Conservation (phyloP, 192 early-diverging fungal species). For the Mortierella claussenii region DNA sequence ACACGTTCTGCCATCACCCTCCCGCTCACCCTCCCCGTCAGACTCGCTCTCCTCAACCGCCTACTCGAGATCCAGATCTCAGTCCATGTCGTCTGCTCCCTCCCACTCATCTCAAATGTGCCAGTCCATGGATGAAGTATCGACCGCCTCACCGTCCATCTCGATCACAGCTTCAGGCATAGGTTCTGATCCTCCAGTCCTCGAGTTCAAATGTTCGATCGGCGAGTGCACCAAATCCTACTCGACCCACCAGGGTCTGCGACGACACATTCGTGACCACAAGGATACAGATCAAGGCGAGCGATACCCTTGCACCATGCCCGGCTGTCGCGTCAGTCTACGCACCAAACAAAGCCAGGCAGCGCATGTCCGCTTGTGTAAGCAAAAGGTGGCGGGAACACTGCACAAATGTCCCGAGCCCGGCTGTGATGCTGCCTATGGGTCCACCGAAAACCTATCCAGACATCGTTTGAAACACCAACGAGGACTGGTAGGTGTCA, state of each 20-base stretch:
- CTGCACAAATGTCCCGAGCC: conserved; percentile 33
- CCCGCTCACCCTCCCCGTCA: conserved; percentile 8
- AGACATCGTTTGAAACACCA: conserved; percentile 43
- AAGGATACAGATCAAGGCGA: conserved; percentile 27
- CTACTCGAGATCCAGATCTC: conserved; percentile 7
- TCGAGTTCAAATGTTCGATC: conserved; percentile 23
- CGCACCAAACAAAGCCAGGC: conserved; percentile 36
- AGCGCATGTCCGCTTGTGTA: conserved; percentile 37
- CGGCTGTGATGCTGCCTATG: conserved; percentile 37
- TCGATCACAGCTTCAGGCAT: neutral
- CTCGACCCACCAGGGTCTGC: conserved; percentile 29
- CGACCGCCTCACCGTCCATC: neutral
- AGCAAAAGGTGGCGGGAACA: conserved; percentile 33
- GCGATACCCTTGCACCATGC: conserved; percentile 21
- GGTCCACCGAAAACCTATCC: conserved; percentile 40
- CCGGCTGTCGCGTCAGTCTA: conserved; percentile 29
- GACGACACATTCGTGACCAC: conserved; percentile 38
- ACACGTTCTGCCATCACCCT: conserved; percentile 7
- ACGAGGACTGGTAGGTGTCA: conserved; percentile 40
- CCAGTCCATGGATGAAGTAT: neutral
- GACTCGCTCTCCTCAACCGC: neutral
- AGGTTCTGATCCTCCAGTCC: neutral
- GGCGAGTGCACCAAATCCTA: conserved; percentile 32
- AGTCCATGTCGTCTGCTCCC: conserved; percentile 11
- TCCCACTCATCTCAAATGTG: neutral